These are phyloP conservation scores for Flaveria floridana DNA, from an alignment of 140 eudicot genomes.

Conservation along the genomic window DNA sequence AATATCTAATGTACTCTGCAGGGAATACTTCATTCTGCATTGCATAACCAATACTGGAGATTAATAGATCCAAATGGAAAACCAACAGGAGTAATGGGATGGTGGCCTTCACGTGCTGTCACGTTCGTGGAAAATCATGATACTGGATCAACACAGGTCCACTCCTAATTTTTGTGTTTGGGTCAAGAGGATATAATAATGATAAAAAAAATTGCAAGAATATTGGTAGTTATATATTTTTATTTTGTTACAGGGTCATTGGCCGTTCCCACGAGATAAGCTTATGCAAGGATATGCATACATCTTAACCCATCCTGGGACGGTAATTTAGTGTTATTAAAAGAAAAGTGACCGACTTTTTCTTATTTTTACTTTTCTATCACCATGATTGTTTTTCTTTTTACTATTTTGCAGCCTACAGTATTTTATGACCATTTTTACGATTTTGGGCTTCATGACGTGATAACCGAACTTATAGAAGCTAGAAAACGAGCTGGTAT, in stretches of 20 bases:
- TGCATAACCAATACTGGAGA: constrained; percentile 68
- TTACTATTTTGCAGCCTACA: constrained; percentile 44
- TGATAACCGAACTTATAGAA: constrained; percentile 48
- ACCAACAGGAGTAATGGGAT: constrained; percentile 63
- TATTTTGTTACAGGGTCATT: constrained; percentile 56
- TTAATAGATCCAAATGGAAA: constrained; percentile 65
- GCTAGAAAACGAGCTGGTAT: constrained; percentile 48
- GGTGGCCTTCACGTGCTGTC: constrained; percentile 72
- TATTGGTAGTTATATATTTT: constrained; percentile 9
- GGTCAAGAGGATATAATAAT: background rate
- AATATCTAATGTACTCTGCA: constrained; percentile 23
- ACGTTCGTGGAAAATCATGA: constrained; percentile 68
- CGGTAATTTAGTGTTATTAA: constrained; percentile 31
- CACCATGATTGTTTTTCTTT: background rate
- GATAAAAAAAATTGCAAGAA: background rate
- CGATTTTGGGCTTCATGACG: constrained; percentile 53
- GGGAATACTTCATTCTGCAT: constrained; percentile 71
- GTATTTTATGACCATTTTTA: constrained; percentile 65
- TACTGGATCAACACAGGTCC: constrained; percentile 71
- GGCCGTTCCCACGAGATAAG: constrained; percentile 72
- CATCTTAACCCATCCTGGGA: constrained; percentile 73
- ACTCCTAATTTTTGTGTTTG: constrained; percentile 13
- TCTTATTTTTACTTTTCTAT: background rate
- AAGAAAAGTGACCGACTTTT: background rate
- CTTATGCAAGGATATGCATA: constrained; percentile 75